A percentile compares a stretch with the other conserved stretches of the same genome.
Conservation (phyloP, 768 basidiomycete species). For the Hortiboletus flavorubellus region DNA sequence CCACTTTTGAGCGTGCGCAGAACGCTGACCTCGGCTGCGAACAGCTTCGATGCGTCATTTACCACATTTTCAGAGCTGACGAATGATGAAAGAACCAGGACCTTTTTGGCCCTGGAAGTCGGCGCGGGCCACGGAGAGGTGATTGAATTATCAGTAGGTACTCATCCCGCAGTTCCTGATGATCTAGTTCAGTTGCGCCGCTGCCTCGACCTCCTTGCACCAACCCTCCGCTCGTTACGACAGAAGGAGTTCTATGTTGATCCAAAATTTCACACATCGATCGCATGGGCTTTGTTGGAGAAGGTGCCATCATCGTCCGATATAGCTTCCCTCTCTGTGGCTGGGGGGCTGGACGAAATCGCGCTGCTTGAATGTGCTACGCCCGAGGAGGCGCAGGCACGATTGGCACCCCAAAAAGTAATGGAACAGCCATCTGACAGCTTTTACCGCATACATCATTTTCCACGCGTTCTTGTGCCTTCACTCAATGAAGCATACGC, state of each 20-base stretch:
- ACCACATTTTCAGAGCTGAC: slow-evolving; percentile 63
- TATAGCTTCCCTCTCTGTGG: slow-evolving; percentile 1
- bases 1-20: neutral
- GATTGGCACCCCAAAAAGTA: neutral
- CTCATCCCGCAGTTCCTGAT: slow-evolving; percentile 8
- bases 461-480: slow-evolving; percentile 48
- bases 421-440: slow-evolving; percentile 7
- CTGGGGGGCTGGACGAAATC: slow-evolving; percentile 3
- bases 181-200: slow-evolving; percentile 48
- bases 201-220: slow-evolving; percentile 55
- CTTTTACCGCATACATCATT: slow-evolving; percentile 48
- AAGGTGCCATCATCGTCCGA: slow-evolving; percentile 4
- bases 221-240: slow-evolving; percentile 55
- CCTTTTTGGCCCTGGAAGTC: slow-evolving; percentile 77
- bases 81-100: slow-evolving; percentile 79
- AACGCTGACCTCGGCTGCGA: slow-evolving; percentile 7
- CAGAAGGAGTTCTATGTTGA: slow-evolving; percentile 77
- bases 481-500: slow-evolving; percentile 49
- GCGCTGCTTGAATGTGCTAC: neutral
- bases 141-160: slow-evolving; percentile 13
- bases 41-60: slow-evolving; percentile 73
- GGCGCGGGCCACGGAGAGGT: slow-evolving; percentile 85
- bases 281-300: slow-evolving; percentile 81
- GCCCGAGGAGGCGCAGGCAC: slow-evolving; percentile 6
- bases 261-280: slow-evolving; percentile 85